Conservation (phyloP, 225 moss, liverwort and hornwort genomes). For the Pleurozium schreberi region DNA sequence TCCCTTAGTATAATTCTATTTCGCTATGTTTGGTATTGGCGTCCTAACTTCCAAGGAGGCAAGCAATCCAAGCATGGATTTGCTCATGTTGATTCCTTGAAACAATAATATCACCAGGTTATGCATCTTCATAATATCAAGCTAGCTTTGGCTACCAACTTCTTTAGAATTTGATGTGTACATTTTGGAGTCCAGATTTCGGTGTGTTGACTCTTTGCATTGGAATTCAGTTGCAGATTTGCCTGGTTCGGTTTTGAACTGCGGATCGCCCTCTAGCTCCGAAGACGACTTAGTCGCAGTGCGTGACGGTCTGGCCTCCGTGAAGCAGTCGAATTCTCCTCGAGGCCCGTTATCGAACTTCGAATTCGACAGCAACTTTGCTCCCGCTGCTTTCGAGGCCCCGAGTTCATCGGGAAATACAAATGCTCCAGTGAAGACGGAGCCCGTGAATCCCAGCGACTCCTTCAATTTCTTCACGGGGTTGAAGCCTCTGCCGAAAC, state of each 20-base stretch:
- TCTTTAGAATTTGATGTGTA: background rate
- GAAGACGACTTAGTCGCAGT: background rate
- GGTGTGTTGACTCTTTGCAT: background rate
- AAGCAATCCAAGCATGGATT: background rate
- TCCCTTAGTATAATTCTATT: background rate
- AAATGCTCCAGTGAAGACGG: background rate
- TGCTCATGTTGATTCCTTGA: background rate
- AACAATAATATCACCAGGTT: background rate
- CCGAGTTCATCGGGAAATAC: background rate
- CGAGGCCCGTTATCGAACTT: slow-evolving; percentile 27
- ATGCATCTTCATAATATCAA: background rate
- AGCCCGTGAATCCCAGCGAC: background rate
- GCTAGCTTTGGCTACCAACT: background rate
- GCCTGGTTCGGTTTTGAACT: background rate
- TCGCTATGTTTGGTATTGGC: background rate
- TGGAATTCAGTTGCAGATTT: background rate
- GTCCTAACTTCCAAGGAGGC: background rate
- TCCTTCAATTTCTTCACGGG: slow-evolving; percentile 25
- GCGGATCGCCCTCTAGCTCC: slow-evolving; percentile 32
- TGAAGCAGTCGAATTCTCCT: slow-evolving; percentile 27
- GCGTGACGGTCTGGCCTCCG: background rate
- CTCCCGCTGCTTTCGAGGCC: background rate
- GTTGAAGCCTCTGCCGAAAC: slow-evolving; percentile 8
- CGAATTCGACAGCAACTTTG: slow-evolving; percentile 16
- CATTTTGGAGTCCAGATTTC: background rate